Percentiles rank a stretch among this genome's conserved stretches.
Conservation (phyloP, 78 protist genomes). For the Dictyostelium firmibasis region DNA sequence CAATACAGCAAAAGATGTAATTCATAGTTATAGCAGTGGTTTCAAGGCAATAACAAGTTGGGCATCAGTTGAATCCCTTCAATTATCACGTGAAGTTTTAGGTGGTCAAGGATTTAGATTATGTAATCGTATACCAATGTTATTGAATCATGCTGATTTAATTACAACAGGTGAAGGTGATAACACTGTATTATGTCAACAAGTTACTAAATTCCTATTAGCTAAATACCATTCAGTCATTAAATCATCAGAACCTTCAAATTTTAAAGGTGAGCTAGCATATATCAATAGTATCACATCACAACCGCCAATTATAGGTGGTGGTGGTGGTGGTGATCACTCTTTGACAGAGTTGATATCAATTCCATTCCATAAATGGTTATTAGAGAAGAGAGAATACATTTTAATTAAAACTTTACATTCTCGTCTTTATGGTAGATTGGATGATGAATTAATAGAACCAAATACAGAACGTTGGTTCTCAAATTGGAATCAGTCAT, state of each 20-base stretch:
- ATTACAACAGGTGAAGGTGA: constrained; percentile 77
- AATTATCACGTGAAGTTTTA: constrained; percentile 73
- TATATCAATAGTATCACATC: constrained; percentile 26
- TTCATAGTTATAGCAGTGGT: constrained; percentile 57
- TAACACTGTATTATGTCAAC: constrained; percentile 69
- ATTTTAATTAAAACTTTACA: constrained; percentile 29
- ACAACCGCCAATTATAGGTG: neutral
- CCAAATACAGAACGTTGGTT: constrained; percentile 45
- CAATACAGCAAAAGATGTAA: neutral
- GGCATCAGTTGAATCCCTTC: constrained; percentile 76
- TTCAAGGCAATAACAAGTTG: constrained; percentile 84
- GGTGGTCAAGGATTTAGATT: constrained; percentile 92
- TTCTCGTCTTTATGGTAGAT: neutral
- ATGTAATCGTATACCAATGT: constrained; percentile 27
- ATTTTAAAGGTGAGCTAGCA: constrained; percentile 40
- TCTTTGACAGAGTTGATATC: neutral
- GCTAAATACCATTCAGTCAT: neutral
- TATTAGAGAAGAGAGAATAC: constrained; percentile 44
- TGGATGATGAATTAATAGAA: constrained; percentile 4
- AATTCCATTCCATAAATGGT: constrained; percentile 39
- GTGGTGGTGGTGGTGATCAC: neutral
- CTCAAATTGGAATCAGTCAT: constrained; percentile 5
- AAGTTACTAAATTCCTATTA: constrained; percentile 65
- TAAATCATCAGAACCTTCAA: neutral
- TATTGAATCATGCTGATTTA: constrained; percentile 47